Percentiles rank a stretch among this genome's conserved stretches.
phyloP scores from a whole-genome alignment of 176 grass and related monocot genomes.

The Phoenix dactylifera region DNA sequence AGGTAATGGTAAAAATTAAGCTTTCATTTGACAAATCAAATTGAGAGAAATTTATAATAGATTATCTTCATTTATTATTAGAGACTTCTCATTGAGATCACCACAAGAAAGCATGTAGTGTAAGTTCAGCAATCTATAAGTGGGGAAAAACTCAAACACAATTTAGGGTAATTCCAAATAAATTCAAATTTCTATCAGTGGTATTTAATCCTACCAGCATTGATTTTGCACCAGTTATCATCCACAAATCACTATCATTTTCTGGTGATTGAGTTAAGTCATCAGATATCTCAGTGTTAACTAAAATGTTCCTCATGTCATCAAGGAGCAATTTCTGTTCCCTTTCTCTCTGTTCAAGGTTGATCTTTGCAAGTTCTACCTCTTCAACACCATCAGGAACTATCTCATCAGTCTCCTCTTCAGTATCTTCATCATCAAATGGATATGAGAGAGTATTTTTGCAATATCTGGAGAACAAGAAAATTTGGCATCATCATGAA shows the following conservation, averaged over 20 bases:
- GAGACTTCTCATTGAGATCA: no score
- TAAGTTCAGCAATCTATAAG: no score
- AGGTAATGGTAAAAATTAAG: no score
- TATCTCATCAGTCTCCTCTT: slow-evolving; percentile 64
- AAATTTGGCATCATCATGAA: no score
- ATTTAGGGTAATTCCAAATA: neutral
- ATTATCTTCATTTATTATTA: no score
- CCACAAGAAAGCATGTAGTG: no score
- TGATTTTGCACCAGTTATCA: slow-evolving; percentile 50
- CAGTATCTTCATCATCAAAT: slow-evolving; percentile 56
- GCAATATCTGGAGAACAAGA: slow-evolving; percentile 35
- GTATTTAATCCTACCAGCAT: slow-evolving; percentile 48
- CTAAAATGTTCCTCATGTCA: slow-evolving; percentile 63
- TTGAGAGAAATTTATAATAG: no score
- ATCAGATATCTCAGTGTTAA: slow-evolving; percentile 32
- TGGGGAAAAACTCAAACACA: no score
- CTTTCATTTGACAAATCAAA: no score
- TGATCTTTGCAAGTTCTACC: slow-evolving; percentile 81
- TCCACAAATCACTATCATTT: slow-evolving; percentile 46
- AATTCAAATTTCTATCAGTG: neutral
- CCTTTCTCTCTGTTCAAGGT: slow-evolving; percentile 71
- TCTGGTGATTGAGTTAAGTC: slow-evolving; percentile 37
- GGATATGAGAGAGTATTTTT: slow-evolving; percentile 58
- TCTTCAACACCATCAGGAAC: slow-evolving; percentile 92
- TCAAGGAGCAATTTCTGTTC: slow-evolving; percentile 68